Base-by-base conservation (phyloP, 768 basidiomycete species). In the Lactarius tabidus region DNA sequence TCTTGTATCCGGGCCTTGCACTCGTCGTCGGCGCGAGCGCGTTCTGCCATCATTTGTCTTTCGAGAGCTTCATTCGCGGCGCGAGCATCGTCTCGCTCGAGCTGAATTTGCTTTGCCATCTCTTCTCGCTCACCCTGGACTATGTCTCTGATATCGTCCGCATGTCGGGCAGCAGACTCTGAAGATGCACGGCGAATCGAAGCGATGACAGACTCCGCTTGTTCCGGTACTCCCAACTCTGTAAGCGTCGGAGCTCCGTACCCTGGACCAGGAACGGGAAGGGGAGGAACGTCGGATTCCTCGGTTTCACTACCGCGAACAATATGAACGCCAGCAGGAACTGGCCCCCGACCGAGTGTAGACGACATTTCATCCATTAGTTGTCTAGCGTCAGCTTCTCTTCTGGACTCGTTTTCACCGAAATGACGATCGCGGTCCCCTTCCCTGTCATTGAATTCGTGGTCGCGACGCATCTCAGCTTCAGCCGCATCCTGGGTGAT, bases 401-500 rank as follows among this genome's bases (percentile, higher is more conserved):
- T 79, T 52, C 83, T 79, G 3, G 76, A 80, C 70, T 92, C 86
- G 45, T 77, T 78, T 0, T 86, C 84, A 33, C 79, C 70, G 72
- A 90, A 91, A 2, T 86, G 73, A 9, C 77, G 82, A 31, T 86
- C 79, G 15, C 90, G 78, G 60, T 84, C 85, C 15, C 87, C 84
- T 73, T 93, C 91, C 64, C 83, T 82, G 1, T 76, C 76, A 20
- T 83, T 80, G 75, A 90, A 91, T 35, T 86, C 84, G 9, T 73
- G 74, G 63, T 92, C 90, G 12, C 90, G 83, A 54, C 77, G 78
- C 29, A 84, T 80, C 70, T 93, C 91, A 1, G 82, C 83, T 58
- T 84, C 83, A 39, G 82, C 80, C 0, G 85, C 82, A 2, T 79
- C 79, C 9, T 78, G 77, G 10, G 79, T 77, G 6, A 82, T 77